A percentile compares a stretch with the other conserved stretches of the same genome.
Conservation (phyloP, 2,329 filamentous ascomycete species). For the Leptosphaerulina australis region DNA sequence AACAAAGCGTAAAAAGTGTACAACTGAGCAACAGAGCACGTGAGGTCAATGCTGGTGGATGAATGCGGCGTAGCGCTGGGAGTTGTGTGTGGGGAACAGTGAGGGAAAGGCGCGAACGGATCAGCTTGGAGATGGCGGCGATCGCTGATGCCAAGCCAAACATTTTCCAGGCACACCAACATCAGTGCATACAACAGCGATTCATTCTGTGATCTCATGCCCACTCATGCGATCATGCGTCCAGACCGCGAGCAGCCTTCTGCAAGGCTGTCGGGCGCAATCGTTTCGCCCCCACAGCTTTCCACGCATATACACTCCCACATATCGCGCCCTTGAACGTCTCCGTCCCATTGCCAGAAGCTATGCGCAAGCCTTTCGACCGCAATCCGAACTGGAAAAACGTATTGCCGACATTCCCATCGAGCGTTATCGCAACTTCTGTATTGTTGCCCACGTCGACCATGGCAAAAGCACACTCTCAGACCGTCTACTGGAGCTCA, state of each 20-base stretch:
- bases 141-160: not conserved
- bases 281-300: conserved; percentile 28
- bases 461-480: conserved; percentile 97
- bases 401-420: conserved; percentile 77
- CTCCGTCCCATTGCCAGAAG: conserved; percentile 16
- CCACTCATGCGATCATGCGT: conserved; percentile 59
- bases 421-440: conserved; percentile 88
- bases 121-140: not conserved
- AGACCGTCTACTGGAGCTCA: conserved; percentile 89
- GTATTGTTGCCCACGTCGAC: conserved; percentile 97
- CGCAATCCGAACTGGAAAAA: conserved; percentile 62
- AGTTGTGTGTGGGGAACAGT: conserved; percentile 15
- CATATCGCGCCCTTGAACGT: conserved; percentile 32
- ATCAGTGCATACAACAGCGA: conserved; percentile 2
- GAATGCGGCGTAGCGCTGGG: conserved; percentile 19
- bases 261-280: conserved; percentile 46
- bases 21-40: not conserved
- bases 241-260: conserved; percentile 51
- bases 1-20: not conserved
- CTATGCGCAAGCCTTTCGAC: conserved; percentile 48
- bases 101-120: not conserved
- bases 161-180: conserved; percentile 8
- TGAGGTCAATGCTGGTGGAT: conserved; percentile 9
- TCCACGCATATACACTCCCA: not conserved
- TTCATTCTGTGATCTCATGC: conserved; percentile 30